Base-by-base conservation (phyloP, 805 yeast species). In the Candida saitoana region DNA sequence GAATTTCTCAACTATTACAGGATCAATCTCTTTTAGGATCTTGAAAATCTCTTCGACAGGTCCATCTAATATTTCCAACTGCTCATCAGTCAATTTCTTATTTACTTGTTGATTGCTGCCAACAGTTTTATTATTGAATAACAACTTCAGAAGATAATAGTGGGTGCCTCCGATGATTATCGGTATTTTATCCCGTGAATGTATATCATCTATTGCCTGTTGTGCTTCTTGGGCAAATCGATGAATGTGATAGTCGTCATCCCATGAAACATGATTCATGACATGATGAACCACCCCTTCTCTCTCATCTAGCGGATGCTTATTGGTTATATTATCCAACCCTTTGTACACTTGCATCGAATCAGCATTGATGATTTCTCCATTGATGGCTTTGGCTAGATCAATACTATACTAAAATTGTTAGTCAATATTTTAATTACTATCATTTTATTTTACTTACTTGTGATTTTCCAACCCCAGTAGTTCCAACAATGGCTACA, bases 121-220 rank as follows among this genome's bases (percentile, higher is more conserved):
- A 5, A 84, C 73, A 0, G 86, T 81, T 44, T 79, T 80, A 53
- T 88, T 87, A 31, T 76, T 71, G 57, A 90, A 87, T 6, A 87
- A 57, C 5, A 91, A 58, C 6, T 86, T 79, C 60, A 87, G 96
- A 29, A 88, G 67, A 57, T 93, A 93, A 60, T 93, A 93, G 56
- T 90, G 97, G 0, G 99, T 93, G 0, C 99, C 99, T 4, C 99
- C 99, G 1, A 93, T 93, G 0, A 93, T 59, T 2, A 93, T 85
- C 0, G 99, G 97, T 1, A 84, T 51, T 53, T 88, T 89, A 0
- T 86, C 86, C 16, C 84, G 57, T 0, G 57, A 42, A 45, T 82
- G 83, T 8, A 91, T 82, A 24, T 80, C 85, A 0, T 75, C 73
- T 5, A 90, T 84, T 14, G 77, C 71, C 1, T 48, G 58, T 25